A percentile compares a stretch with the other conserved stretches of the same genome.
phyloP scores from a whole-genome alignment of 139 green algal genomes.

The Haematococcus lacustris region DNA sequence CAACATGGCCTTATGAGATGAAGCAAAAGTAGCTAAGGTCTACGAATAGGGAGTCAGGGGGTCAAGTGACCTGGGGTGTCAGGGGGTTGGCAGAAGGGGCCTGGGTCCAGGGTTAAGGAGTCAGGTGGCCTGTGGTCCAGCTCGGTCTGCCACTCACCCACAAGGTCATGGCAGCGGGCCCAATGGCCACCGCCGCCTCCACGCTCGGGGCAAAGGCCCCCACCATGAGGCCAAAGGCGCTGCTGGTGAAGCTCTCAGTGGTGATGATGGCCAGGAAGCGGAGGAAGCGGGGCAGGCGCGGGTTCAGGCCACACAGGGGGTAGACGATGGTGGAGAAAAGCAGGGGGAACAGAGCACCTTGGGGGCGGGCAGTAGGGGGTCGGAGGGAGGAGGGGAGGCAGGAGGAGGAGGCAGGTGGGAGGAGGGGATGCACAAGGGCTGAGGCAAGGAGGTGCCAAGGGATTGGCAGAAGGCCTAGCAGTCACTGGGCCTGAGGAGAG shows the following conservation, averaged over 20 bases:
- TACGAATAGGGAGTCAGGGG: no score
- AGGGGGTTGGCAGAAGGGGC: no score
- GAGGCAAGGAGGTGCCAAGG: background rate
- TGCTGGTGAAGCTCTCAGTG: conserved; percentile 68
- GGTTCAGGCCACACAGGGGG: conserved; percentile 72
- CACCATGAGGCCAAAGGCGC: conserved; percentile 70
- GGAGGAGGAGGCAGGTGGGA: no score
- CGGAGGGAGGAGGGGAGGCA: no score
- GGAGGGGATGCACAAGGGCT: background rate
- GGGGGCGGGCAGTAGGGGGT: no score
- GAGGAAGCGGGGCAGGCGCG: conserved; percentile 40
- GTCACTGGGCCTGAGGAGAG: background rate
- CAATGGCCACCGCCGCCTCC: conserved; percentile 84
- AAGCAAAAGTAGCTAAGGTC: no score
- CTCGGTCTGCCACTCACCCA: conserved; percentile 43
- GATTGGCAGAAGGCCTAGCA: background rate
- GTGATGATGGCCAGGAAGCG: conserved; percentile 76
- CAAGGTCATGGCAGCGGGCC: conserved; percentile 85
- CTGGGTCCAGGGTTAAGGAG: no score
- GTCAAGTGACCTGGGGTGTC: no score
- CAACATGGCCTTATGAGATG: no score
- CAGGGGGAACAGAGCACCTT: conserved; percentile 69
- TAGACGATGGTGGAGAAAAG: conserved; percentile 79
- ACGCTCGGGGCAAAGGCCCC: conserved; percentile 57
- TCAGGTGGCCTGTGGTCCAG: no score